These are phyloP conservation scores for Candolleomyces aberdarensis DNA, from an alignment of 768 basidiomycete genomes.

Conservation along the genomic window DNA sequence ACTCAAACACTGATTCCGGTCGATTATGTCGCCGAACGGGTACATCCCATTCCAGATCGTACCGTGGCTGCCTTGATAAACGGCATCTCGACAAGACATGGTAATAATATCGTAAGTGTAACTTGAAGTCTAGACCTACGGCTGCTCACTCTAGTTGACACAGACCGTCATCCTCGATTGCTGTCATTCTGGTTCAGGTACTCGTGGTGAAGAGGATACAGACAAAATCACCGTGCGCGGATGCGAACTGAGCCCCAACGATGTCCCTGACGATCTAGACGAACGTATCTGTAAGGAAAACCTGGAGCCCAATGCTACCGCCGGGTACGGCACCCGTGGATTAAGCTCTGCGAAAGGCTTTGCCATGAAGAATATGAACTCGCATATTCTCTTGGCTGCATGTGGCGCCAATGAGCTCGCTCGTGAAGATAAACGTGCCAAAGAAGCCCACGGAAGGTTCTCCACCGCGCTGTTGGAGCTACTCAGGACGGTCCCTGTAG, in stretches of 20 bases:
- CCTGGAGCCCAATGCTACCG: no score
- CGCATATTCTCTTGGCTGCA: constrained; percentile 41
- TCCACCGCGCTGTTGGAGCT: constrained; percentile 26
- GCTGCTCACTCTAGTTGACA: not conserved
- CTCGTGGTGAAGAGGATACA: constrained; percentile 13
- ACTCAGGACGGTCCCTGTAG: constrained; percentile 18
- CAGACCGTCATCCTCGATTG: constrained; percentile 47
- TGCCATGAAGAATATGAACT: constrained; percentile 22
- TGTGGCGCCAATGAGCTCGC: constrained; percentile 36
- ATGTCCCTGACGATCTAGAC: constrained; percentile 23
- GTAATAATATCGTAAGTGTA: constrained; percentile 39
- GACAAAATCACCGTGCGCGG: not conserved
- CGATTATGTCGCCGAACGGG: constrained; percentile 7
- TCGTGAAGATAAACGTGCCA: not conserved
- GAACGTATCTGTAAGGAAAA: constrained; percentile 14
- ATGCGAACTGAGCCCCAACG: not conserved
- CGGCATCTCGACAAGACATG: constrained; percentile 32
- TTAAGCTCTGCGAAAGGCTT: constrained; percentile 8
- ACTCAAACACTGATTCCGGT: constrained; percentile 2
- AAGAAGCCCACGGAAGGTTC: constrained; percentile 22
- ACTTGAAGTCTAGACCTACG: not conserved
- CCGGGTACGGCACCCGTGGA: not conserved
- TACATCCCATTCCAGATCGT: constrained; percentile 40
- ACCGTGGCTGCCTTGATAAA: constrained; percentile 35
- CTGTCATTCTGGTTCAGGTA: constrained; percentile 39